Evolutionary conservation across 1,284 basidiomycete genomes (phyloP).

Genomic region (Ustilago loliicola): DNA sequence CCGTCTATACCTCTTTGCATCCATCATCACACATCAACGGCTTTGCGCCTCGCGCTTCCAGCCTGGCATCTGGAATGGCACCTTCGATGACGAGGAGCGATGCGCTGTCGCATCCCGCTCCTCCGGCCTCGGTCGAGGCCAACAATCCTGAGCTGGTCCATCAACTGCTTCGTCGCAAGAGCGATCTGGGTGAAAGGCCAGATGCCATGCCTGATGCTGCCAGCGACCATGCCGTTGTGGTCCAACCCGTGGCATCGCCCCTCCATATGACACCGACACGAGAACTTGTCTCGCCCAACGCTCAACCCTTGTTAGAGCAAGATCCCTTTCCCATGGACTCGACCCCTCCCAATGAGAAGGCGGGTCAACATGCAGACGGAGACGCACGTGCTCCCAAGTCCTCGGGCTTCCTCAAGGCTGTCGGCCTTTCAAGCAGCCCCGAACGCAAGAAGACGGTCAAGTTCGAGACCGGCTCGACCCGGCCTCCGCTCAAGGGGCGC

Average conservation of each 20-base stretch:
- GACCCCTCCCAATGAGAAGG: constrained; percentile 19
- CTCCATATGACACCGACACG: constrained; percentile 19
- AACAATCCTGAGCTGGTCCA: constrained; percentile 51
- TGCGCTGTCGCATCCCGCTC: constrained; percentile 51
- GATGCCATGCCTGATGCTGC: constrained; percentile 38
- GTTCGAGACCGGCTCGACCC: constrained; percentile 38
- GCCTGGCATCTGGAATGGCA: constrained; percentile 16
- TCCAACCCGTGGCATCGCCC: constrained; percentile 31
- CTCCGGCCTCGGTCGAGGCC: constrained; percentile 54
- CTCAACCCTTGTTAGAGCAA: constrained; percentile 29
- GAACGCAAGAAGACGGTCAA: constrained; percentile 51
- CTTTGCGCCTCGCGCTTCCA: constrained; percentile 31
- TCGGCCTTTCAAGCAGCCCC: constrained; percentile 13
- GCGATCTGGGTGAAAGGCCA: constrained; percentile 32
- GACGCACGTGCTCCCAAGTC: background rate
- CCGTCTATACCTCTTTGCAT: constrained; percentile 27
- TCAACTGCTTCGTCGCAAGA: constrained; percentile 56
- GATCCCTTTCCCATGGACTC: constrained; percentile 36
- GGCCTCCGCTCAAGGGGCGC: constrained; percentile 27
- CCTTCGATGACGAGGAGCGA: constrained; percentile 46
- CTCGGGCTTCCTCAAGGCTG: constrained; percentile 20
- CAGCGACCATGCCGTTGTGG: constrained; percentile 53
- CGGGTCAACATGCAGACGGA: too few relatives aligned
- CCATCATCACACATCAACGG: constrained; percentile 28
- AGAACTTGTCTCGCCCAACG: constrained; percentile 12